Conservation (phyloP, 148 eudicot genomes). For the Linanthus parryae region DNA sequence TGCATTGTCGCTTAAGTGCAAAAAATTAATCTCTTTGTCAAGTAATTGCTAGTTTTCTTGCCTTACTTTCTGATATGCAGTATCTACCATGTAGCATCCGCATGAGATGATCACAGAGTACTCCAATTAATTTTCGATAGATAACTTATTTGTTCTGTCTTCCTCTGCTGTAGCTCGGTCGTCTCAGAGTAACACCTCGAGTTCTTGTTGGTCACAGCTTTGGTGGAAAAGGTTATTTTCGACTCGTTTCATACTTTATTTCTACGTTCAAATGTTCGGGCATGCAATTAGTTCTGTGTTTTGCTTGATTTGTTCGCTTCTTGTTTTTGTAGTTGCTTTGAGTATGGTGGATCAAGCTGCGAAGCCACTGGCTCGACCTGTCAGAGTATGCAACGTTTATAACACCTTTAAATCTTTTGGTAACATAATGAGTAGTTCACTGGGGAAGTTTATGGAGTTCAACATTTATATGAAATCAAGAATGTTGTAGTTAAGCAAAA, state of each 20-base stretch:
- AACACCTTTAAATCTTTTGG: too few relatives aligned
- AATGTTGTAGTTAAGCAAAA: too few relatives aligned
- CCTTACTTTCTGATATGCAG: too few relatives aligned
- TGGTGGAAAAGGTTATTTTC: constrained; percentile 86
- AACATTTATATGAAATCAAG: background rate
- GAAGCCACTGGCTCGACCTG: constrained; percentile 91
- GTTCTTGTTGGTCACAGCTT: constrained; percentile 94
- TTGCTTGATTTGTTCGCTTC: background rate
- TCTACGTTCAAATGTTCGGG: background rate
- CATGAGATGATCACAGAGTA: too few relatives aligned
- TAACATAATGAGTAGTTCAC: too few relatives aligned
- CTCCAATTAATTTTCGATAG: too few relatives aligned
- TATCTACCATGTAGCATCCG: too few relatives aligned
- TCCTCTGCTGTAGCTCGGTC: constrained; percentile 45
- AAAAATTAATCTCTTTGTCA: too few relatives aligned
- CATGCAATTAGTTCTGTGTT: background rate
- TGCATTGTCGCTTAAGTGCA: too few relatives aligned
- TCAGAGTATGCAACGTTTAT: constrained; percentile 69
- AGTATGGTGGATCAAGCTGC: constrained; percentile 97
- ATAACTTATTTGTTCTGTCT: too few relatives aligned
- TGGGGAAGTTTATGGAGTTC: background rate
- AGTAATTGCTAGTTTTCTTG: too few relatives aligned
- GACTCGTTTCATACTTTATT: background rate
- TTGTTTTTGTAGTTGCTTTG: constrained; percentile 65
- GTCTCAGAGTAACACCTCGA: constrained; percentile 68